Evolutionary conservation across 2,329 filamentous ascomycete species (phyloP), one percentile per base, ranked within the genome.

Genomic region (Ophiostoma fasciatum): DNA sequence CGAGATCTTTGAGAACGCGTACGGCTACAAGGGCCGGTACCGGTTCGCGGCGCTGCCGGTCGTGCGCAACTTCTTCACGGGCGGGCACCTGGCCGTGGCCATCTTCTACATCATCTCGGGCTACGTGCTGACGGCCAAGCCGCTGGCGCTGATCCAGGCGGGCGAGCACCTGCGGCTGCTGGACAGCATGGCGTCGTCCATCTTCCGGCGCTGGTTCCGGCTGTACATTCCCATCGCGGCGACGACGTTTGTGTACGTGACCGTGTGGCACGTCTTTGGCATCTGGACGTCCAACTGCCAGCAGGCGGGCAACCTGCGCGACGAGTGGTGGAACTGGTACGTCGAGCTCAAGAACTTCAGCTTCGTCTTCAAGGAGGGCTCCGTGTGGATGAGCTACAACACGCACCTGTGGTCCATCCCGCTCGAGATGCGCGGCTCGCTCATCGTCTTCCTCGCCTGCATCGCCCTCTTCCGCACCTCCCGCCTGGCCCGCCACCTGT

Each of bases 281-380:
- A 55, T 68, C 37, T 63, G 58, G 51, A 54, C 57, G 7, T 39
- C 57, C 7, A 54, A 59, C 11, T 52, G 52, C 17, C 51, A 56
- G 12, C 51, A 54, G 10, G 52, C 65, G 40, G 43, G 43, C 5
- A 66, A 45, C 22, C 62, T 64, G 46, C 41, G 49, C 7, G 63
- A 61, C 10, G 71, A 75, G 45, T 41, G 72, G 2, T 68, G 63
- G 56, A 45, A 51, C 6, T 60, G 63, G 46, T 67, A 66, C 43
- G 40, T 50, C 41, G 71, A 80, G 49, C 60, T 71, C 49, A 81
- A 80, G 50, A 78, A 78, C 51, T 80, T 76, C 56, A 80, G 67
- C 52, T 81, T 76, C 49, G 50, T 78, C 27, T 81, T 72, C 55
- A 66, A 68, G 28, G 61, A 60, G 7, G 70, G 71, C 7, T 65